These are phyloP conservation scores for Heritiera fomes DNA, from an alignment of 345 rosid genomes.

Conservation along the genomic window DNA sequence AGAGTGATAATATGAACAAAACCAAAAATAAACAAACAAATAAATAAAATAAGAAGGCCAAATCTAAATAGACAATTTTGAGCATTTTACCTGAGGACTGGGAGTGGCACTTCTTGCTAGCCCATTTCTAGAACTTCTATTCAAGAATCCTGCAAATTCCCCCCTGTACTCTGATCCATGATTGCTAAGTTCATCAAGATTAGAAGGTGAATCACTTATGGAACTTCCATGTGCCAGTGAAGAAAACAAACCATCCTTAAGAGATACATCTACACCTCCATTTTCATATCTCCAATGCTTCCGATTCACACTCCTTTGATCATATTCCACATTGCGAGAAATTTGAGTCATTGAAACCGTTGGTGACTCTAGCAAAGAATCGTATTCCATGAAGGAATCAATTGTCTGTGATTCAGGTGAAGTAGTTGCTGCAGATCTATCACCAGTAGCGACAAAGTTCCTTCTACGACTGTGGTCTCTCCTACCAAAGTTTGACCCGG, in stretches of 20 bases:
- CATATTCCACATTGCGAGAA: conserved; percentile 41
- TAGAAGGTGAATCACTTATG: conserved; percentile 41
- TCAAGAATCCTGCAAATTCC: conserved; percentile 56
- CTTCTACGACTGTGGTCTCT: conserved; percentile 37
- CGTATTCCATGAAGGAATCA: conserved; percentile 56
- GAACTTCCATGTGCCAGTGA: conserved; percentile 43
- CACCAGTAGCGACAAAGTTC: conserved; percentile 28
- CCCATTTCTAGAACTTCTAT: conserved; percentile 45
- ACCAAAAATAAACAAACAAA: background rate
- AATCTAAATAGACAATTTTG: background rate
- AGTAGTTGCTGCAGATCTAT: conserved; percentile 50
- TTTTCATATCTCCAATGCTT: conserved; percentile 58
- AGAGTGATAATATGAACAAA: background rate
- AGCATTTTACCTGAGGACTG: conserved; percentile 64
- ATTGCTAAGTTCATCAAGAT: conserved; percentile 32
- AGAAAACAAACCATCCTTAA: conserved; percentile 73
- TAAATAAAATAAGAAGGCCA: background rate
- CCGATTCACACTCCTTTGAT: conserved; percentile 62
- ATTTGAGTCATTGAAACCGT: conserved; percentile 54
- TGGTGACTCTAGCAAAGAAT: conserved; percentile 59
- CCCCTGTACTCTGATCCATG: conserved; percentile 34
- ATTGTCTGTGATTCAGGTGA: conserved; percentile 87
- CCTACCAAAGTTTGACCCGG: conserved; percentile 63
- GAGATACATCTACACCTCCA: conserved; percentile 65
- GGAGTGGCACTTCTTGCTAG: conserved; percentile 53